Evolutionary conservation across 345 rosid genomes (phyloP).

Genomic region (Passiflora organensis): DNA sequence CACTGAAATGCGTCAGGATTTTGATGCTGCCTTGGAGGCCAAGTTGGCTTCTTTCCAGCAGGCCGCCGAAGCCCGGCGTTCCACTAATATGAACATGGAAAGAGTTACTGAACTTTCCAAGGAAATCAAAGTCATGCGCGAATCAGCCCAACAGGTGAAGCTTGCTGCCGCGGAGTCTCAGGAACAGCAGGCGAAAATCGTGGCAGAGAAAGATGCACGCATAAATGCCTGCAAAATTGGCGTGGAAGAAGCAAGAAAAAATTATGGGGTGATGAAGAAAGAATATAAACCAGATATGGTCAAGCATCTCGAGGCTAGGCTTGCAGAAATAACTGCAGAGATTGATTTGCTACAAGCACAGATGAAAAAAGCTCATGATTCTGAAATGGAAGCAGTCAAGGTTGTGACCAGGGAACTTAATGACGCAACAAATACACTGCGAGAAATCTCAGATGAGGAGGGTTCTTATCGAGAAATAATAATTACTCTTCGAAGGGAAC

Average conservation of each 20-base stretch:
- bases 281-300: slow-evolving; percentile 49
- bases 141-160: slow-evolving; percentile 48
- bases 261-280: slow-evolving; percentile 31
- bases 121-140: slow-evolving; percentile 58
- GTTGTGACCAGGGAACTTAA: slow-evolving; percentile 55
- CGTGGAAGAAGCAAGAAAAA: slow-evolving; percentile 46
- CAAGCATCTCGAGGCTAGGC: slow-evolving; percentile 42
- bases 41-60: slow-evolving; percentile 57
- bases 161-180: slow-evolving; percentile 43
- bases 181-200: slow-evolving; percentile 36
- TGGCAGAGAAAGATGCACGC: slow-evolving; percentile 41
- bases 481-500: slow-evolving; percentile 37
- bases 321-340: slow-evolving; percentile 50
- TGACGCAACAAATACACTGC: slow-evolving; percentile 61
- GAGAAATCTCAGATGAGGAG: slow-evolving; percentile 60
- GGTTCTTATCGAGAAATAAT: slow-evolving; percentile 41
- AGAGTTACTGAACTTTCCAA: slow-evolving; percentile 46
- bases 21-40: slow-evolving; percentile 56
- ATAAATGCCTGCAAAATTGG: slow-evolving; percentile 33
- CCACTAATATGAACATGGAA: slow-evolving; percentile 29
- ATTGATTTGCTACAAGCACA: slow-evolving; percentile 55
- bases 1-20: slow-evolving; percentile 63
- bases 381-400: slow-evolving; percentile 47
- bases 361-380: slow-evolving; percentile 59
- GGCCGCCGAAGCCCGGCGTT: slow-evolving; percentile 60